Conservation (phyloP, 306 rosid species). For the Albizia julibrissin region DNA sequence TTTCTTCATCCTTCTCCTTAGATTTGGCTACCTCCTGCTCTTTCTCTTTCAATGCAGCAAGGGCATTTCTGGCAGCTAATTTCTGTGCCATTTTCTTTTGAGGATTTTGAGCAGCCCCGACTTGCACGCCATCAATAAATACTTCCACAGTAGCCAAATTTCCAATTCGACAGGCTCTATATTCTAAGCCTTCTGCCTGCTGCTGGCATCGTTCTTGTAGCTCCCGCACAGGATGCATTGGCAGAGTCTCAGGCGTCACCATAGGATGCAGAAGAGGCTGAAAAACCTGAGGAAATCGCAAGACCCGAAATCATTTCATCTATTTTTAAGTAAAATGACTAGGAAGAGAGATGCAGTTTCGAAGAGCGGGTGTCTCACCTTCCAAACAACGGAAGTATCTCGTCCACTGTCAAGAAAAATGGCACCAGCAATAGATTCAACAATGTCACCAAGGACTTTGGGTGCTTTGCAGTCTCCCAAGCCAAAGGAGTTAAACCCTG, state of each 20-base stretch:
- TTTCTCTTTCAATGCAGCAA: conserved; percentile 83
- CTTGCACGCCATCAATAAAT: conserved; percentile 85
- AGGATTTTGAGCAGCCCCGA: conserved; percentile 86
- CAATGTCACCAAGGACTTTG: conserved; percentile 97
- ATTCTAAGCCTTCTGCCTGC: conserved; percentile 97
- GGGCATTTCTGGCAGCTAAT: conserved; percentile 96
- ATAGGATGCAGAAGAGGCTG: conserved; percentile 95
- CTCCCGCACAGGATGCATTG: conserved; percentile 99
- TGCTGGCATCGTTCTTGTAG: conserved; percentile 99
- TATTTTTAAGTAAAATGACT: background rate
- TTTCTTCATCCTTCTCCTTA: conserved; percentile 64
- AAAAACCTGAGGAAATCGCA: conserved; percentile 61
- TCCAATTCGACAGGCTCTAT: conserved; percentile 87
- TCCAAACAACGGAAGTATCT: conserved; percentile 79
- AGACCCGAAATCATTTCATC: conserved; percentile 17
- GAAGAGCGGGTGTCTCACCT: conserved; percentile 47
- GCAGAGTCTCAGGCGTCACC: conserved; percentile 99
- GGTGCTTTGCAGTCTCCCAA: conserved; percentile 99
- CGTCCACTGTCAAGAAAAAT: conserved; percentile 87
- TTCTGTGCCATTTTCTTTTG: conserved; percentile 99
- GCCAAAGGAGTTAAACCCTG: conserved; percentile 97
- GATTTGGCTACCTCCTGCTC: conserved; percentile 75
- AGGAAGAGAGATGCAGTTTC: background rate
- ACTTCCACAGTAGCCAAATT: conserved; percentile 96
- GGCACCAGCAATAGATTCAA: conserved; percentile 98